A percentile compares a stretch with the other conserved stretches of the same genome.
Conservation (phyloP, 257 asterid species). For the Jasminum sambac region DNA sequence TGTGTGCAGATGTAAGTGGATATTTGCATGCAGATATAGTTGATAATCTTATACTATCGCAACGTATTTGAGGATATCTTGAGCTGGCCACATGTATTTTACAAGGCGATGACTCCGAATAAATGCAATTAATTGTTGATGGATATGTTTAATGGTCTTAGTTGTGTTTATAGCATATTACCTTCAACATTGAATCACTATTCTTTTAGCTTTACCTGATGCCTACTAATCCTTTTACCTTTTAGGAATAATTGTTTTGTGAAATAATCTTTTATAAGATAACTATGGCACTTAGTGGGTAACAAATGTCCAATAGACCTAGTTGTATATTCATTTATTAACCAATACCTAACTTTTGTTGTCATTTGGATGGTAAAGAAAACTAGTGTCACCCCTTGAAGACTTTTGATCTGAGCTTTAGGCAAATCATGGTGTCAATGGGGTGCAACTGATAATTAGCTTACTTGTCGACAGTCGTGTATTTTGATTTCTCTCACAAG, state of each 20-base stretch:
- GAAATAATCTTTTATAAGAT: slow-evolving; percentile 8
- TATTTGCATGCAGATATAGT: background rate
- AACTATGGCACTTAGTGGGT: background rate
- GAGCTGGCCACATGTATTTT: slow-evolving; percentile 5
- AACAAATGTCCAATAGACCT: background rate
- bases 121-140: slow-evolving; percentile 5
- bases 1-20: background rate
- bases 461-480: background rate
- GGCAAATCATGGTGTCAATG: background rate
- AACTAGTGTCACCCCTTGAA: background rate
- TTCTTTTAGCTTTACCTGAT: slow-evolving; percentile 11
- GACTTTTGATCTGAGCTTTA: background rate
- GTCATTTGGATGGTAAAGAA: background rate
- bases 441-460: background rate
- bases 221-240: slow-evolving; percentile 1
- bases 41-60: background rate
- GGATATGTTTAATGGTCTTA: slow-evolving; percentile 6
- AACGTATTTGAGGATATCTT: background rate
- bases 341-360: background rate
- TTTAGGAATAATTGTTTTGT: background rate
- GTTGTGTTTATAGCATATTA: background rate
- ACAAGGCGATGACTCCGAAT: background rate
- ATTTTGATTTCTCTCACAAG: background rate
- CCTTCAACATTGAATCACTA: slow-evolving; percentile 1
- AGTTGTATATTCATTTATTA: slow-evolving; percentile 8